phyloP scores from a whole-genome alignment of 2,329 filamentous ascomycete species.

The Chaetomium strumarium region DNA sequence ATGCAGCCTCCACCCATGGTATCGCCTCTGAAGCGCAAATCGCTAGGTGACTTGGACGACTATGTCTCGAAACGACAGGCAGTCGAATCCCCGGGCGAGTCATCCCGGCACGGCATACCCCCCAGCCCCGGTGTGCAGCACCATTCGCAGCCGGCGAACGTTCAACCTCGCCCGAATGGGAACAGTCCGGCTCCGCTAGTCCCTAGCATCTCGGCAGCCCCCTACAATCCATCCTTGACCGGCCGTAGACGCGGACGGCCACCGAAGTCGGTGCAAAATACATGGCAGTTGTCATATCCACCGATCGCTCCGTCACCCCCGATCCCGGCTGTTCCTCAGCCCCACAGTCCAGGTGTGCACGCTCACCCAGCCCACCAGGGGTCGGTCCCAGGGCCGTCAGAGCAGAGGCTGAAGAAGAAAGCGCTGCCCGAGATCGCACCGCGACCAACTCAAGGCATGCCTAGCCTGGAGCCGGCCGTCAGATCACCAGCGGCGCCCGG shows the following conservation, averaged over 20 bases:
- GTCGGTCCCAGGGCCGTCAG: slow-evolving; percentile 2
- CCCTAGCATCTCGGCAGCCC: slow-evolving; percentile 14
- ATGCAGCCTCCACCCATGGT: slow-evolving; percentile 25
- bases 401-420: slow-evolving; percentile 12
- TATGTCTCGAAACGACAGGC: slow-evolving; percentile 30
- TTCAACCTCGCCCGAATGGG: slow-evolving; percentile 31
- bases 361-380: slow-evolving; percentile 4
- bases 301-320: slow-evolving; percentile 18
- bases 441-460: slow-evolving; percentile 7
- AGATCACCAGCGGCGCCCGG: slow-evolving; percentile 11
- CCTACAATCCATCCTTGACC: slow-evolving; percentile 20
- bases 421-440: slow-evolving; percentile 17
- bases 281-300: slow-evolving; percentile 17
- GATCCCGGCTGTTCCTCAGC: slow-evolving; percentile 7
- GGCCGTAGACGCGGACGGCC: slow-evolving; percentile 31
- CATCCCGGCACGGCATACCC: slow-evolving; percentile 14
- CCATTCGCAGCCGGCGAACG: slow-evolving; percentile 21
- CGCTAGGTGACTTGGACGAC: slow-evolving; percentile 28
- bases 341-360: slow-evolving; percentile 15
- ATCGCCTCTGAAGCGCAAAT: slow-evolving; percentile 30
- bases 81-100: slow-evolving; percentile 22
- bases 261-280: slow-evolving; percentile 28
- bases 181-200: slow-evolving; percentile 15
- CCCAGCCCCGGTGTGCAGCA: slow-evolving; percentile 14
- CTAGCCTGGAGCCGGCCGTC: slow-evolving; percentile 2